These are phyloP conservation scores for Globisporangium paroecandrum DNA, from an alignment of 352 stramenopile genomes.

Conservation along the genomic window DNA sequence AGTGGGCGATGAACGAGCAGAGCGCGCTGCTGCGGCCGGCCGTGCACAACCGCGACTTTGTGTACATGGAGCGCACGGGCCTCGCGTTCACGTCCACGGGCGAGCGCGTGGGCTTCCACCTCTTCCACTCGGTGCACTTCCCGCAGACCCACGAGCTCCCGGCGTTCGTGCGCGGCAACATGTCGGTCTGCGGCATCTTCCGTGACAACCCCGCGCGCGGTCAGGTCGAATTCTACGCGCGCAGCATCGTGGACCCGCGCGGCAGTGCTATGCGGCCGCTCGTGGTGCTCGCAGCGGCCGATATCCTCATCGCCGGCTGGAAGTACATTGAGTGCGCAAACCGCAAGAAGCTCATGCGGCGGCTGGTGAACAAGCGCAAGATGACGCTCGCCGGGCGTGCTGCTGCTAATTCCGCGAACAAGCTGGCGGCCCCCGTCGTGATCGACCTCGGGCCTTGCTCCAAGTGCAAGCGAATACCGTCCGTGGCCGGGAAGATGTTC, in stretches of 20 bases:
- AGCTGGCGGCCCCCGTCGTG: neutral
- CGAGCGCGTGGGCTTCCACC: slow-evolving; percentile 32
- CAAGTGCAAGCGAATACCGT: neutral
- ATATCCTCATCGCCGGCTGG: neutral
- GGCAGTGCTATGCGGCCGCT: neutral
- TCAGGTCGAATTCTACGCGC: neutral
- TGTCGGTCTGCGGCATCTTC: neutral
- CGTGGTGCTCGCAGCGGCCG: neutral
- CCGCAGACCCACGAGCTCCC: slow-evolving; percentile 29
- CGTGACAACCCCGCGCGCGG: neutral
- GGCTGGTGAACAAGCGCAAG: neutral
- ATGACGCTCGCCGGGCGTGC: neutral
- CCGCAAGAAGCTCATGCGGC: neutral
- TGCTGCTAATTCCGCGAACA: neutral
- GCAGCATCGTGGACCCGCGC: slow-evolving; percentile 1
- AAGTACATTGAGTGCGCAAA: neutral
- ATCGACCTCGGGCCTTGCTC: neutral
- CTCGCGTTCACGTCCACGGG: slow-evolving; percentile 24
- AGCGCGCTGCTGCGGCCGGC: neutral
- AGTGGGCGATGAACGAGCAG: slow-evolving; percentile 26
- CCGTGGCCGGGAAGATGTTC: neutral
- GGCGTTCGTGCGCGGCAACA: slow-evolving; percentile 18
- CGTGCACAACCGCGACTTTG: slow-evolving; percentile 39
- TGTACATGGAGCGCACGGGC: slow-evolving; percentile 35
- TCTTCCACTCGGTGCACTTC: slow-evolving; percentile 39